Evolutionary conservation across 2,329 filamentous ascomycete genomes (phyloP).

Genomic region (Trichophyton verrucosum): DNA sequence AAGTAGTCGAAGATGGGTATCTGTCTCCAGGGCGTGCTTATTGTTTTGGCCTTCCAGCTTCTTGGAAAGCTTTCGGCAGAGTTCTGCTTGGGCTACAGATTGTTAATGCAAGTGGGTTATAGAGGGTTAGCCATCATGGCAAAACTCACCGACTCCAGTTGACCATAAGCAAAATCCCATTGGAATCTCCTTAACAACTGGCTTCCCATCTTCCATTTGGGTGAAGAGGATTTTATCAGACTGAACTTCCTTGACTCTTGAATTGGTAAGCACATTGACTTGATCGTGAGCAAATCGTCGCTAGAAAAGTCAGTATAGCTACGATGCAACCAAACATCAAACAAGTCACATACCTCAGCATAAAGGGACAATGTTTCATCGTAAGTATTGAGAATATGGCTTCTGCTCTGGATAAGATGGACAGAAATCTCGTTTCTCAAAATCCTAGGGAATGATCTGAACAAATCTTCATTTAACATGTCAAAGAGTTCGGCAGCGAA

Average conservation of each 20-base stretch:
- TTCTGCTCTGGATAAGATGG: slow-evolving; percentile 86
- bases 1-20: slow-evolving; percentile 78
- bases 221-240: slow-evolving; percentile 78
- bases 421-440: slow-evolving; percentile 97
- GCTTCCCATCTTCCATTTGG: slow-evolving; percentile 63
- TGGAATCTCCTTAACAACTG: slow-evolving; percentile 82
- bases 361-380: slow-evolving; percentile 89
- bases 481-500: slow-evolving; percentile 96
- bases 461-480: slow-evolving; percentile 87
- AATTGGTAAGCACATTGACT: slow-evolving; percentile 83
- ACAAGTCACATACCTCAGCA: slow-evolving; percentile 51
- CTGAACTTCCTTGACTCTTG: slow-evolving; percentile 79
- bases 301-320: slow-evolving; percentile 17
- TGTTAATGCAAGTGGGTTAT: slow-evolving; percentile 3
- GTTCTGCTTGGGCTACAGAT: slow-evolving; percentile 54
- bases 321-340: background rate
- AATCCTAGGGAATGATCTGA: slow-evolving; percentile 69
- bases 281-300: slow-evolving; percentile 80
- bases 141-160: slow-evolving; percentile 58
- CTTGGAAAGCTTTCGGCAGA: slow-evolving; percentile 63
- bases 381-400: slow-evolving; percentile 95
- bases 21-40: slow-evolving; percentile 82
- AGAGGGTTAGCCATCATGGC: background rate
- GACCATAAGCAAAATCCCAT: slow-evolving; percentile 98
- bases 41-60: slow-evolving; percentile 74